Evolutionary conservation across 2,329 filamentous ascomycete species (phyloP), one percentile per base, ranked within the genome.

Genomic region (Cladosporium sp.): DNA sequence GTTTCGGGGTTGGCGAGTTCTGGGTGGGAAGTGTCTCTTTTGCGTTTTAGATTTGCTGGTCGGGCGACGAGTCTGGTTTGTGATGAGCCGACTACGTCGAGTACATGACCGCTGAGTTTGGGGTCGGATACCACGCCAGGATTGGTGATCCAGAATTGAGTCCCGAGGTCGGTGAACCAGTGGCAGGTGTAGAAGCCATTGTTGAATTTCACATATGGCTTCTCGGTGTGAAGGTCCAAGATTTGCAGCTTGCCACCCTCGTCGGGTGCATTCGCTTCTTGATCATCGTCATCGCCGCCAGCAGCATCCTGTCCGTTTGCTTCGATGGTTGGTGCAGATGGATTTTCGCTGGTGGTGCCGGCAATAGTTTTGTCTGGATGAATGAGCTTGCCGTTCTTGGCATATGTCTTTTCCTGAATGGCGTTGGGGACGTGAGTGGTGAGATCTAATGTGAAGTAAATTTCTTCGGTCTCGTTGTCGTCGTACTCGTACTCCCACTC

Each of bases 141-240:
- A 22, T 59, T 54, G 18, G 78, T 13, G 69, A 69, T 1, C 76
- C 77, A 62, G 60, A 96, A 85, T 36, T 95, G 79, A 0, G 90
- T 95, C 30, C 92, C 92, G 38, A 95, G 80, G 53, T 89, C 85
- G 54, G 87, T 82, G 9, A 82, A 79, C 92, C 92, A 97, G 39
- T 81, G 72, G 56, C 89, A 92, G 55, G 82, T 83, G 64, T 91
- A 93, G 18, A 94, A 73, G 54, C 84, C 80, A 25, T 86, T 86
- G 51, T 85, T 79, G 69, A 94, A 94, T 18, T 86, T 85, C 52
- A 95, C 77, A 22, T 95, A 72, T 0, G 92, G 92, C 42, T 86
- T 85, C 2, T 71, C 62, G 1, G 84, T 84, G 67, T 95, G 86
- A 3, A 96, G 76, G 22, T 88, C 89, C n/a, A 93, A 74, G 43